Base-by-base conservation (phyloP, 257 asterid species). In the Mitragyna speciosa region DNA sequence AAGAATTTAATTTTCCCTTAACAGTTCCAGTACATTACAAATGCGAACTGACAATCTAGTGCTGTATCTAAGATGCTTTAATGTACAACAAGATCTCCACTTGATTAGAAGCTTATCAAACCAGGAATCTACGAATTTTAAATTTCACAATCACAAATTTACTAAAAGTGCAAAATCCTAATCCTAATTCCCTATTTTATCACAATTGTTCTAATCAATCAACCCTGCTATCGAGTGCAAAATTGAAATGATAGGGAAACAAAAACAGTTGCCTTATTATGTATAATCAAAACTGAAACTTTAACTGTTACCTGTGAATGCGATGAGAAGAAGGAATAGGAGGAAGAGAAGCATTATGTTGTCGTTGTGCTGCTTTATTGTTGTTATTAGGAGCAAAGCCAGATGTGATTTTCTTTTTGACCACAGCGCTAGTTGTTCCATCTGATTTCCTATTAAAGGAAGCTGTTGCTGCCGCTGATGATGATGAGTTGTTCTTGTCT, bases 291-390 rank as follows among this genome's bases (percentile, higher is more conserved):
- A n/a, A 16, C n/a, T 45, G 8, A 22, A 70, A 8, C 4, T n/a
- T 24, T 20, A 26, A 2, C 33, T 11, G 75, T 83, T 70, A 94
- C 98, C 98, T 92, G 87, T 79, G 82, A 33, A 88, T 83, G 7
- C 97, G 92, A 80, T 78, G 91, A 72, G 98, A 92, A 66, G 97
- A 90, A 78, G 95, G 86, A 82, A 82, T 84, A 63, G 91, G 85
- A 80, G 89, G 89, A 70, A 78, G 86, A 80, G 80, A 72, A 81
- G 78, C 80, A 79, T 58, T 68, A 12, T 58, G 66, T 7, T 59
- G 70, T 8, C 26, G 82, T 59, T 33, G 80, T 31, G 83, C 43
- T 33, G 71, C 82, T 72, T 78, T 78, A 64, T 61, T 78, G 63
- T 68, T 77, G 64, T 80, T 82, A 79, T 86, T 89, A 70, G 91